Evolutionary conservation across 306 rosid genomes (phyloP).

Genomic region (Vigna reflexopilosa): DNA sequence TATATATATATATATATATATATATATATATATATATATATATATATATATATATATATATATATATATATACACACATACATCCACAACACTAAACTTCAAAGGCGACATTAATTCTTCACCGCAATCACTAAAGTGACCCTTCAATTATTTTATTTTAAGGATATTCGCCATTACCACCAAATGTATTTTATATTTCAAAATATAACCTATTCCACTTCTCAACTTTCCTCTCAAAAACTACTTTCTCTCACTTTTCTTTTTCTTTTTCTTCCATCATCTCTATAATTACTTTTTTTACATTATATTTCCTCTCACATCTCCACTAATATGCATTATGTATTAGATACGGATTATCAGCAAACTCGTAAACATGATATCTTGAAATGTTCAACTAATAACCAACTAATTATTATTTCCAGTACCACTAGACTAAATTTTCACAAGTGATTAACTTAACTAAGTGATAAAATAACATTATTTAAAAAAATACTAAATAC

Average conservation of each 20-base stretch:
- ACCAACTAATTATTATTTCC: too few relatives aligned
- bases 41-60: too few relatives aligned
- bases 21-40: too few relatives aligned
- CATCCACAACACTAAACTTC: background rate
- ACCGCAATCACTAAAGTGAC: slow-evolving; percentile 29
- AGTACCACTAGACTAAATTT: too few relatives aligned
- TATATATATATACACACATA: too few relatives aligned
- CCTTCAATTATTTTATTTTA: background rate
- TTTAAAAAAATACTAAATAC: too few relatives aligned
- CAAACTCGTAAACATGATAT: background rate
- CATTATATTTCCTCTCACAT: slow-evolving; percentile 11
- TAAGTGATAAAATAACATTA: too few relatives aligned
- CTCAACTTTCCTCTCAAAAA: background rate
- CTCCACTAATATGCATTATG: background rate
- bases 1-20: too few relatives aligned
- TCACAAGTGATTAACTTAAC: too few relatives aligned
- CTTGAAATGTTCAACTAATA: too few relatives aligned
- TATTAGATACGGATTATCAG: background rate
- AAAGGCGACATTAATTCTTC: slow-evolving; percentile 23
- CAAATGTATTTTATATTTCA: background rate
- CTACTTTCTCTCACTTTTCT: background rate
- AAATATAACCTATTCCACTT: background rate
- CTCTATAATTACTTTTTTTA: background rate
- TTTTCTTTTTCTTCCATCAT: background rate
- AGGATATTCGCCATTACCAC: background rate